Conservation (phyloP, 441 rosid genomes). For the Arabidopsis hybrid region DNA sequence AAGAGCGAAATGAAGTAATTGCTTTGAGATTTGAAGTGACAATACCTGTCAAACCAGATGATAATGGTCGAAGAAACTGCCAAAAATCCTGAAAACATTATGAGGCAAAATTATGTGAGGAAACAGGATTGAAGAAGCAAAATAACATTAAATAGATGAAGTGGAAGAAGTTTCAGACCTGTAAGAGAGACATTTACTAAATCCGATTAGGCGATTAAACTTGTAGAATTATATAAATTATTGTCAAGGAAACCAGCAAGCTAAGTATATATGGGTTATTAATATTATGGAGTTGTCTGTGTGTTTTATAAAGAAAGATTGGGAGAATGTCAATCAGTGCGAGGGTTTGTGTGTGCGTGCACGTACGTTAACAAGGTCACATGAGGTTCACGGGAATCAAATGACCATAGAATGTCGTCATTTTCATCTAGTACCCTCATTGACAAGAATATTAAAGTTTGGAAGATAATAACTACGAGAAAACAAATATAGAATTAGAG, state of each 20-base stretch:
- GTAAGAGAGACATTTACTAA: constrained; percentile 41
- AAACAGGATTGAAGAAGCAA: neutral
- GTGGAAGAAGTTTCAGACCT: constrained; percentile 33
- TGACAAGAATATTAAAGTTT: neutral
- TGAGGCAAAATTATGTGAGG: neutral
- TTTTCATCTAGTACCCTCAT: neutral
- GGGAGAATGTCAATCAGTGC: constrained; percentile 13
- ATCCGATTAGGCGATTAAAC: neutral
- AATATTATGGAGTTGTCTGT: neutral
- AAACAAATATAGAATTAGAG: too few species aligned
- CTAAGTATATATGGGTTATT: neutral
- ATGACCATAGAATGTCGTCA: constrained; percentile 43
- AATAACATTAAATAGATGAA: neutral
- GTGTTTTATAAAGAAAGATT: constrained; percentile 13
- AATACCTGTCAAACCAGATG: constrained; percentile 37
- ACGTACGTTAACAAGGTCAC: constrained; percentile 41
- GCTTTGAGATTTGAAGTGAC: neutral
- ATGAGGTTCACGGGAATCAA: constrained; percentile 20
- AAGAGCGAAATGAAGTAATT: neutral
- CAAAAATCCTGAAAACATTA: constrained; percentile 44
- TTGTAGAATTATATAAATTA: neutral
- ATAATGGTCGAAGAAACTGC: constrained; percentile 42
- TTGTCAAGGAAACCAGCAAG: neutral
- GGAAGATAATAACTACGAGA: neutral
- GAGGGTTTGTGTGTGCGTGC: constrained; percentile 37